Evolutionary conservation across 2,329 filamentous ascomycete genomes (phyloP), one percentile per base, ranked within the genome.

Genomic region (Verticillium isaacii): DNA sequence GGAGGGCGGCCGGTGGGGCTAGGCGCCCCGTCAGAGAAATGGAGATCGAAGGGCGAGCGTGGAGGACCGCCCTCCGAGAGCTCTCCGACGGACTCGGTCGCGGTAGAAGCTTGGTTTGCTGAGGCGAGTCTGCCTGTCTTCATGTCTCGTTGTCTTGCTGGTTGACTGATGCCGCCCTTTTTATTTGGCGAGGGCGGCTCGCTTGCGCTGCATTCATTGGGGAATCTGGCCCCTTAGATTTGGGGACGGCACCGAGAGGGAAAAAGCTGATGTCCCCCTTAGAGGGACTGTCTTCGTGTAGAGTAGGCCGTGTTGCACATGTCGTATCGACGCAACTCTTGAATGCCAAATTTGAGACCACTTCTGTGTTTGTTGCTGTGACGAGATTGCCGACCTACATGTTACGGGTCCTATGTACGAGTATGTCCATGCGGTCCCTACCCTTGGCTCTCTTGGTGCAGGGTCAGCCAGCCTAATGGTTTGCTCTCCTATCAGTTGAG

Each of bases 1-100:
- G 64, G 86, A 89, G 68, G 78, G 76, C 56, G 76, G 74, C 11
- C 77, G 82, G 50, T 84, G 80, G 80, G 77, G 75, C 41, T 82
- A 73, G 68, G 57, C 57, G 62, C 19, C 56, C 12, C 15, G 34
- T 56, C 57, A 25, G n/a, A 14, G 17, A n/a, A 4, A 23, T 5
- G 14, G 34, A 36, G 34, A 36, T 36, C 29, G 29, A 5, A 3
- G 37, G 37, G 37, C 14, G 37, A 41, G 37, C 37, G 17, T 15
- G 2, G 29, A 29, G 29, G 29, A n/a, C 4, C 15, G 37, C 15
- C 14, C 6, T 6, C 37, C 37, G 17, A 7, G 14, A 15, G 37
- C 37, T 41, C 17, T n/a, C 6, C 37, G 37, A 12, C 37, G 5
- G 17, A n/a, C 14, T 7, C 14, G 12, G 37, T 41, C 9, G 23